phyloP scores from a whole-genome alignment of 2,329 filamentous ascomycete species.

The Sclerotinia spermophila region DNA sequence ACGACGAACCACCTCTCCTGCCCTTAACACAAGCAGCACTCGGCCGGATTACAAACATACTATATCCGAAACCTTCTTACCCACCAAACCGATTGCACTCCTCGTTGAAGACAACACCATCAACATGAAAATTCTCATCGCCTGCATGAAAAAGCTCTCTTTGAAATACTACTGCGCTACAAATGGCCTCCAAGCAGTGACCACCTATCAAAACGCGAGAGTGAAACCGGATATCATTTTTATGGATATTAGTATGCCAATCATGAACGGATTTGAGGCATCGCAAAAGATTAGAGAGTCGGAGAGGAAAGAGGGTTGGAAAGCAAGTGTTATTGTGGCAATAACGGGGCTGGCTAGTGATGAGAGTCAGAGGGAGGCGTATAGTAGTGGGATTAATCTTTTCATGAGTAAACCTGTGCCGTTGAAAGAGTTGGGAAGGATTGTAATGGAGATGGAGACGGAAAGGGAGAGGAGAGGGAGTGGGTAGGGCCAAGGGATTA shows the following conservation, averaged over 20 bases:
- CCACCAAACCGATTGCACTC: constrained; percentile 3
- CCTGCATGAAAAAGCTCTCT: constrained; percentile 21
- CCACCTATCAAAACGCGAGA: constrained; percentile 10
- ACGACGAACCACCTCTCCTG: neutral
- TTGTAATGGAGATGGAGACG: neutral
- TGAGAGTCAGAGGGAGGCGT: constrained; percentile 45
- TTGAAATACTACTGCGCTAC: constrained; percentile 33
- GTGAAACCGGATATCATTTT: constrained; percentile 40
- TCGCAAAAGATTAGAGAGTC: constrained; percentile 16
- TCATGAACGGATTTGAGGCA: constrained; percentile 45
- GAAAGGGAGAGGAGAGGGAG: neutral
- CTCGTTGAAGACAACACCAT: constrained; percentile 41
- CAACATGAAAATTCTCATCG: constrained; percentile 36
- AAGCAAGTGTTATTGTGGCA: constrained; percentile 44
- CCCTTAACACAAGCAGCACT: neutral
- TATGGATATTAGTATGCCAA: constrained; percentile 54
- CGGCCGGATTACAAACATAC: neutral
- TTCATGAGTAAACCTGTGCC: constrained; percentile 50
- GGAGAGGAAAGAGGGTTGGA: constrained; percentile 9
- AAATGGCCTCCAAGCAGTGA: constrained; percentile 19
- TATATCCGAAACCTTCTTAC: neutral
- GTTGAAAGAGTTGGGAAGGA: neutral
- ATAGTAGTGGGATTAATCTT: constrained; percentile 48
- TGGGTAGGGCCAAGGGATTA: neutral
- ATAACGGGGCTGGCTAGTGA: constrained; percentile 48